Base-by-base conservation (phyloP, 1,139 yeast species). In the Tardiomyces blankii region DNA sequence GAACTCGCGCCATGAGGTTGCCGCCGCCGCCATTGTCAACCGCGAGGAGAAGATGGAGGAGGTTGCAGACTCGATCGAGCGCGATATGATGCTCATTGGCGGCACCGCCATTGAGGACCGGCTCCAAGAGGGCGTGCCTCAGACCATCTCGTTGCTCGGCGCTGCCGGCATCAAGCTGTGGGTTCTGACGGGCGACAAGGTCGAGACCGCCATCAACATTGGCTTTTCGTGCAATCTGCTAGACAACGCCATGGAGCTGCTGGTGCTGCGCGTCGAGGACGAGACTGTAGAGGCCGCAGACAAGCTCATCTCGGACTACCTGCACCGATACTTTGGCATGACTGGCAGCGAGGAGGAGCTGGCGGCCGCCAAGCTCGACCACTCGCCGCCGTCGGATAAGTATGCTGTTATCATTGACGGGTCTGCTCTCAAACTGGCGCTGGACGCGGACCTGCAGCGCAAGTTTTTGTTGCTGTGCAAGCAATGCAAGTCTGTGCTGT, bases 61-160 rank as follows among this genome's bases (percentile, higher is more conserved):
- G 46, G 82, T 85, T 49, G 86, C 89, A 21, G 91, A 88, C 44
- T 78, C 80, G 44, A 79, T 91, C 55, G 98, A 91, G 65, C 73
- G 77, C 28, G 79, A 79, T 39, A 69, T 91, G 56, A 69, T 69
- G 14, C 69, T 91, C 49, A 68, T 91, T 38, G 98, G 98, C 51
- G 98, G 97, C 56, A 91, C 98, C 28, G 98, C 98, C 18, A 91
- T 91, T 64, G 98, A 91, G 64, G 98, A 91, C 66, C 75, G 96
- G 58, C 73, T 91, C 49, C 98, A 91, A 67, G 87, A 81, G 50
- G 98, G 97, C 61, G 98, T 91, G 16, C 97, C 98, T 1, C 94
- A 87, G 55, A 77, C 97, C 3, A 91, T 91, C 64, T 82, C 88
- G 11, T 67, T 84, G 42, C 73, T 91, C 48, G 86, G 83, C 12